A percentile compares a stretch with the other conserved stretches of the same genome.
Evolutionary conservation across 495 filamentous ascomycete species (phyloP).

Genomic region (Hypoxylon rickii): DNA sequence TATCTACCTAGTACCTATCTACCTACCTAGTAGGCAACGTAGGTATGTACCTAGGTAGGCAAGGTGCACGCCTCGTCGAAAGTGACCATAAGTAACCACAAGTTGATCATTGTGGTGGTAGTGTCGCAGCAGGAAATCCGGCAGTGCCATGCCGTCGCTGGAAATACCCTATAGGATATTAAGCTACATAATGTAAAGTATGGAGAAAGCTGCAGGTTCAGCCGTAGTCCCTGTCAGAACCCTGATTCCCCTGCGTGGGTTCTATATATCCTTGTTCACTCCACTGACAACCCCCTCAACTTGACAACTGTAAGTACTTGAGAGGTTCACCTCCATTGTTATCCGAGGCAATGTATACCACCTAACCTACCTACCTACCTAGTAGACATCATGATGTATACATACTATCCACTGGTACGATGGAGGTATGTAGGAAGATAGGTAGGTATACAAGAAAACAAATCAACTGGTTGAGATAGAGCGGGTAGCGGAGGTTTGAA

Average conservation of each 20-base stretch:
- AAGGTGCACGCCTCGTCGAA: neutral
- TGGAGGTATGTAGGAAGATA: no score
- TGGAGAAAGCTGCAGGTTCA: slow-evolving; percentile 37
- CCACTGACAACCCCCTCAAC: slow-evolving; percentile 32
- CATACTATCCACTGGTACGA: no score
- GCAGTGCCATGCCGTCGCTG: slow-evolving; percentile 32
- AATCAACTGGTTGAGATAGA: no score
- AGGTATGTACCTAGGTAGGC: no score
- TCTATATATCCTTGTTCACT: slow-evolving; percentile 26
- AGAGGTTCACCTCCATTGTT: slow-evolving; percentile 26
- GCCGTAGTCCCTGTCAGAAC: slow-evolving; percentile 32
- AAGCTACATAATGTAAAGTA: slow-evolving; percentile 18
- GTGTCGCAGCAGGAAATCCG: slow-evolving; percentile 34
- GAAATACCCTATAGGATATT: slow-evolving; percentile 33
- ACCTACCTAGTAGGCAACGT: no score
- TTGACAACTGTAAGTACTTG: slow-evolving; percentile 32
- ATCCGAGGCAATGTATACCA: no score
- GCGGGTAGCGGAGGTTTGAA: no score
- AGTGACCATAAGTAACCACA: no score
- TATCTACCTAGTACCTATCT: no score
- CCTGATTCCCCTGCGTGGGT: slow-evolving; percentile 32
- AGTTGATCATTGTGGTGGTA: slow-evolving; percentile 17
- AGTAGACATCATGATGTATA: no score
- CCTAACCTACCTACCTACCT: no score
- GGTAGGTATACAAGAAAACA: no score